These are phyloP conservation scores for Gaeumannomyces sp. DNA, from an alignment of 2,329 filamentous ascomycete species.

Conservation along the genomic window DNA sequence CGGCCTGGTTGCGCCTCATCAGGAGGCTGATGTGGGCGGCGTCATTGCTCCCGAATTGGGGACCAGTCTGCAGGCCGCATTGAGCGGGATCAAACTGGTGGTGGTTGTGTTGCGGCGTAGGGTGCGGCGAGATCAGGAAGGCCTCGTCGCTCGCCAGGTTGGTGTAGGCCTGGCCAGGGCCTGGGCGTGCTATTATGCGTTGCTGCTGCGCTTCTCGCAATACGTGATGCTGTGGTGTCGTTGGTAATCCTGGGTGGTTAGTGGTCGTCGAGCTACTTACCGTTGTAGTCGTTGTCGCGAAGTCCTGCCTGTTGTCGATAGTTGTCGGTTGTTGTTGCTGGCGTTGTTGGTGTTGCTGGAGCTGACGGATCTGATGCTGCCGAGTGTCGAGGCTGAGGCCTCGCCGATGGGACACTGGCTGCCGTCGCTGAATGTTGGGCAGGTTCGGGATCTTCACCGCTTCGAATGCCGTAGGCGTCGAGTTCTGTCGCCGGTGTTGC, in stretches of 20 bases:
- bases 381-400: slow-evolving; percentile 79
- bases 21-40: slow-evolving; percentile 34
- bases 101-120: slow-evolving; percentile 40
- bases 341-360: slow-evolving; percentile 17
- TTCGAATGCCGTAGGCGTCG: slow-evolving; percentile 74
- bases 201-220: slow-evolving; percentile 90
- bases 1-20: slow-evolving; percentile 41
- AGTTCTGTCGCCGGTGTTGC: slow-evolving; percentile 81
- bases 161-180: slow-evolving; percentile 37
- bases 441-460: slow-evolving; percentile 62
- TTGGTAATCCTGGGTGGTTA: slow-evolving; percentile 46
- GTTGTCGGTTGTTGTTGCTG: slow-evolving; percentile 29
- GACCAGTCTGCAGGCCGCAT: not conserved
- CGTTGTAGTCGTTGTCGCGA: slow-evolving; percentile 45
- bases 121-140: slow-evolving; percentile 51
- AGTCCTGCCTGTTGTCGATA: slow-evolving; percentile 37
- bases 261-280: slow-evolving; percentile 42
- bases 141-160: slow-evolving; percentile 38
- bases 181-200: slow-evolving; percentile 68
- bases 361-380: slow-evolving; percentile 45
- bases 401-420: slow-evolving; percentile 59
- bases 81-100: not conserved
- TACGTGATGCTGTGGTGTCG: slow-evolving; percentile 62
- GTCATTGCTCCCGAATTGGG: slow-evolving; percentile 42
- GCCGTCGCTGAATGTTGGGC: slow-evolving; percentile 47